Conservation (phyloP, 2,329 filamentous ascomycete species). For the Didymella keratinophila region DNA sequence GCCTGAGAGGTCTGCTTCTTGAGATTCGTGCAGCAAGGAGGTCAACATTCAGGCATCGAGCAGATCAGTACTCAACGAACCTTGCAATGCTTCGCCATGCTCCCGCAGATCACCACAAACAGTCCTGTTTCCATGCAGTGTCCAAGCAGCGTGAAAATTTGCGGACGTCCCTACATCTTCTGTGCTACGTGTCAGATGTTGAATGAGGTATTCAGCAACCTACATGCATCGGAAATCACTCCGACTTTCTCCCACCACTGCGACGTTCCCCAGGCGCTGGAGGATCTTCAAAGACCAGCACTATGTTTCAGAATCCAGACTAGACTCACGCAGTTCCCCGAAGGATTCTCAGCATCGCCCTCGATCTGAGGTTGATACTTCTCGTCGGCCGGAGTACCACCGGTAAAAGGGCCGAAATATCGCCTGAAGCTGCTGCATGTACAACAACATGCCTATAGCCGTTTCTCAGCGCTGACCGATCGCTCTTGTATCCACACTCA, state of each 20-base stretch:
- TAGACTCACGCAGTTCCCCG: conserved; percentile 3
- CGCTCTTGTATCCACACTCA: conserved; percentile 1
- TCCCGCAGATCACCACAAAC: conserved; percentile 7
- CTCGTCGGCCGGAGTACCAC: conserved; percentile 13
- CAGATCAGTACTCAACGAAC: background rate
- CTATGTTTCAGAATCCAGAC: conserved; percentile 7
- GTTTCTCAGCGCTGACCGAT: conserved; percentile 6
- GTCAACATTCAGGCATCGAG: background rate
- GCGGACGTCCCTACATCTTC: conserved; percentile 16
- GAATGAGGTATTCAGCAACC: conserved; percentile 4
- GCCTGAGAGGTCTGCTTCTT: conserved; percentile 8
- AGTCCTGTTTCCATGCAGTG: conserved; percentile 10
- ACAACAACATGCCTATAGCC: conserved; percentile 5
- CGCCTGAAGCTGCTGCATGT: conserved; percentile 1
- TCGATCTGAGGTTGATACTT: conserved; percentile 3
- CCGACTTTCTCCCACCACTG: conserved; percentile 3
- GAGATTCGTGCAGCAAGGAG: background rate
- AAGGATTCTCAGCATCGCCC: background rate
- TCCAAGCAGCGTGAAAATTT: conserved; percentile 17
- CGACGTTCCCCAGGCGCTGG: conserved; percentile 8
- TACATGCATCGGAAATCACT: conserved; percentile 9
- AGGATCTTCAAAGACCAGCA: conserved; percentile 2
- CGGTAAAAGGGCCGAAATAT: conserved; percentile 11
- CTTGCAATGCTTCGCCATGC: background rate
- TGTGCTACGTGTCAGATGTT: conserved; percentile 22